Conservation (phyloP, 2,329 filamentous ascomycete genomes). For the Blumeria hordei region DNA sequence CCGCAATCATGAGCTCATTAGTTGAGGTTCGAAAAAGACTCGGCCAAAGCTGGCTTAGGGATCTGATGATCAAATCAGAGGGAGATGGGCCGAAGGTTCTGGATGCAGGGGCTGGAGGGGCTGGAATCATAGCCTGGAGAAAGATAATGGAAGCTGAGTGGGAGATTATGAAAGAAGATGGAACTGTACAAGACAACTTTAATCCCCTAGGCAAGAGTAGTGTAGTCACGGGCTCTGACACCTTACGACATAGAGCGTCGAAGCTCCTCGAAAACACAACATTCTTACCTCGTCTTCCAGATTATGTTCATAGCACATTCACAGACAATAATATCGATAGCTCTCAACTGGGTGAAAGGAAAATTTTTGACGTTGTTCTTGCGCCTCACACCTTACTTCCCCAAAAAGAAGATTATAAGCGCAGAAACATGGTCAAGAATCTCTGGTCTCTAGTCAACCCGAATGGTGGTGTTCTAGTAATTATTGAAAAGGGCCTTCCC, state of each 20-base stretch:
- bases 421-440: conserved; percentile 62
- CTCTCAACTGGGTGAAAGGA: conserved; percentile 28
- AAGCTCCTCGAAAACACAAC: conserved; percentile 67
- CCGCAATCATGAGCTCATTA: conserved; percentile 39
- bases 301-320: conserved; percentile 35
- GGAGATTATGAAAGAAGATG: conserved; percentile 36
- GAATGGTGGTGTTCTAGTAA: conserved; percentile 61
- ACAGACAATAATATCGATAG: conserved; percentile 23
- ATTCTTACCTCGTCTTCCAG: conserved; percentile 76
- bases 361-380: conserved; percentile 74
- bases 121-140: conserved; percentile 50
- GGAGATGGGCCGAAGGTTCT: conserved; percentile 36
- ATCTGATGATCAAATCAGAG: conserved; percentile 31
- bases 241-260: conserved; percentile 51
- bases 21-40: conserved; percentile 52
- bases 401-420: conserved; percentile 48
- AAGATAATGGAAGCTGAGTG: conserved; percentile 64
- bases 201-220: conserved; percentile 52
- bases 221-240: conserved; percentile 53
- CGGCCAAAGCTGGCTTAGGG: conserved; percentile 44
- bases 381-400: conserved; percentile 65
- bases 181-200: conserved; percentile 18
- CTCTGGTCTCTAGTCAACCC: conserved; percentile 72
- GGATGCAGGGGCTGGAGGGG: conserved; percentile 52
- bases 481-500: conserved; percentile 78